Evolutionary conservation across 108 stramenopile species (phyloP), one percentile per base, ranked within the genome.

Genomic region (Cyclotella distinguenda): DNA sequence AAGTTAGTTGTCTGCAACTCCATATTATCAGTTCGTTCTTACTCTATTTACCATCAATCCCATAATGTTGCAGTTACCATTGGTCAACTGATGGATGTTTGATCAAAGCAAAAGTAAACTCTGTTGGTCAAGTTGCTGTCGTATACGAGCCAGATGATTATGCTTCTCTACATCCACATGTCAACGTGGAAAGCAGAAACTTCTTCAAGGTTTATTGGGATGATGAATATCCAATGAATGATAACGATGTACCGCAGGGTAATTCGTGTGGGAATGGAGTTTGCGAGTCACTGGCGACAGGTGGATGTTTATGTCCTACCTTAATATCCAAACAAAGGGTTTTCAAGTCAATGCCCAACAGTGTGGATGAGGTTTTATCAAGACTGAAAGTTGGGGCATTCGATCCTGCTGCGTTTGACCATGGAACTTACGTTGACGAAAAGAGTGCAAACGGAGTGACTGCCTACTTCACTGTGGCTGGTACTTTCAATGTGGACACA

Each of bases 31-130:
- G 27, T 8, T 3, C 23, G 31, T 43, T 44, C 32, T 15, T 1
- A 28, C 11, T 11, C 10, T 19, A 28, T 0, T 1, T 42, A 22
- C 12, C 15, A 6, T 21, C 13, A 23, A 1, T 21, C 23, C 6
- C 31, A 28, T 43, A 28, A 21, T 35, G 16, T 43, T 59, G 1
- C 26, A 59, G 58, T 6, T 72, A 57, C 33, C 64, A 50, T 18
- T 90, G 89, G 89, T 72, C 77, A 21, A 71, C 58, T 13, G 57
- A 69, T 31, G 35, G 38, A 5, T 90, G 89, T 48, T 15, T 35
- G 12, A 46, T 87, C 25, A 60, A 61, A 46, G 86, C 68, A 0
- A 85, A 87, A 59, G 74, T 90, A 40, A 72, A 75, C 63, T 38
- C 64, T 7, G 56, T 68, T 11, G 88, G 88, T 3, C 50, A 66